A percentile compares a stretch with the other conserved stretches of the same genome.
These are phyloP conservation scores for Pisolithus tinctorius DNA, from an alignment of 768 basidiomycete genomes.

Conservation along the genomic window DNA sequence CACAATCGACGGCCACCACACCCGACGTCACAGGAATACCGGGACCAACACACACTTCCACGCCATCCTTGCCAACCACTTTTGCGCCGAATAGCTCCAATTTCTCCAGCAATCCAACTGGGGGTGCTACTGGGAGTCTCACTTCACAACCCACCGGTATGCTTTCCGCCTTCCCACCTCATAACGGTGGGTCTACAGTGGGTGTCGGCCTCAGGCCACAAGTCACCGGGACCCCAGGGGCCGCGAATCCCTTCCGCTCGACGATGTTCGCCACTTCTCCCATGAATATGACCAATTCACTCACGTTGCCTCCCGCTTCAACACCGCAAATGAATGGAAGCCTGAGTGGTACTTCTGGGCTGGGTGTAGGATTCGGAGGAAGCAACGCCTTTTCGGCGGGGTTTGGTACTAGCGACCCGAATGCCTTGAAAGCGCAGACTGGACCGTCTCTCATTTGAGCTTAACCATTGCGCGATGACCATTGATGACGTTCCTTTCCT, in stretches of 20 bases:
- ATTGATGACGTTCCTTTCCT: constrained; percentile 9
- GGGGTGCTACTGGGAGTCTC: constrained; percentile 21
- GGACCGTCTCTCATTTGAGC: constrained; percentile 44
- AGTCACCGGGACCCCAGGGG: constrained; percentile 45
- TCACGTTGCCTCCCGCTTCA: constrained; percentile 18
- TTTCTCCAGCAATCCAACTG: constrained; percentile 4
- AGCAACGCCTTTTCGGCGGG: constrained; percentile 16
- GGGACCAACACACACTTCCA: constrained; percentile 4
- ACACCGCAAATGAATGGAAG: constrained; percentile 15
- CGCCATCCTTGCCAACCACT: constrained; percentile 23
- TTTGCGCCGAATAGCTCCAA: constrained; percentile 8
- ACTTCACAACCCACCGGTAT: constrained; percentile 31
- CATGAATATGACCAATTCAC: constrained; percentile 3
- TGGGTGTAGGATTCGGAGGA: constrained; percentile 13
- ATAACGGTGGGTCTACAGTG: constrained; percentile 22
- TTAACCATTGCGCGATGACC: neutral
- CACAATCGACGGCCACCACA: constrained; percentile 47
- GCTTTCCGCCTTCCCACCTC: constrained; percentile 2
- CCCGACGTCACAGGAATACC: constrained; percentile 27
- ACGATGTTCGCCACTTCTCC: constrained; percentile 41
- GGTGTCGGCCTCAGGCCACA: constrained; percentile 52
- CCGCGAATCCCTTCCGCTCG: constrained; percentile 59
- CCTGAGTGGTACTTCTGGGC: constrained; percentile 1
- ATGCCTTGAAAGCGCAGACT: constrained; percentile 27
- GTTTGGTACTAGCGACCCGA: constrained; percentile 16